Conservation (phyloP, 345 rosid species). For the Populus deltoides region DNA sequence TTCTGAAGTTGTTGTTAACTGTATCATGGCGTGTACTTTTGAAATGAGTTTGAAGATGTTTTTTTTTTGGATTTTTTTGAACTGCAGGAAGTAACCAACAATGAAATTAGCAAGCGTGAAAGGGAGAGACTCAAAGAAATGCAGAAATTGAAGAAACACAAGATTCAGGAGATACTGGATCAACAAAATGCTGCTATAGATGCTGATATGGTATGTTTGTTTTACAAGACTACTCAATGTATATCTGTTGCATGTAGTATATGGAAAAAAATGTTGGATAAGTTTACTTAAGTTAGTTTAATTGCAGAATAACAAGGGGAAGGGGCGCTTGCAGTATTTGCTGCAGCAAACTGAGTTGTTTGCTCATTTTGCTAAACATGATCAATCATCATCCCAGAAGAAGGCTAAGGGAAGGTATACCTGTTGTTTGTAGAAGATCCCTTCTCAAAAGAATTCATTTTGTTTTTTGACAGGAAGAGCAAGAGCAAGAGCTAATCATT, state of each 20-base stretch:
- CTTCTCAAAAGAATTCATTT: background rate
- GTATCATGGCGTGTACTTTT: background rate
- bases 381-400: slow-evolving; percentile 66
- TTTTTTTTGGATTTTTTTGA: background rate
- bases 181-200: slow-evolving; percentile 87
- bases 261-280: background rate
- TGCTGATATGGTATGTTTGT: slow-evolving; percentile 75
- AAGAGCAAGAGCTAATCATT: too few species aligned
- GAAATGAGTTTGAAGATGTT: background rate
- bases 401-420: slow-evolving; percentile 80
- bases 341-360: slow-evolving; percentile 96
- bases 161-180: slow-evolving; percentile 90
- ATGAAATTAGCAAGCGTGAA: slow-evolving; percentile 78
- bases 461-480: too few species aligned
- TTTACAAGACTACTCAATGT: background rate
- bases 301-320: slow-evolving; percentile 76
- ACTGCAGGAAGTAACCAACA: slow-evolving; percentile 50
- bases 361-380: slow-evolving; percentile 95
- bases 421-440: background rate
- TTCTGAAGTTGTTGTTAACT: background rate
- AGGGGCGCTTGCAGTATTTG: slow-evolving; percentile 87
- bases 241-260: background rate
- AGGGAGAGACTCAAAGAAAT: slow-evolving; percentile 80
- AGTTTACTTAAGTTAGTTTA: slow-evolving; percentile 11
- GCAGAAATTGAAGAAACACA: slow-evolving; percentile 84